Evolutionary conservation across 352 stramenopile genomes (phyloP).

Genomic region (Globisporangium megalacanthum): DNA sequence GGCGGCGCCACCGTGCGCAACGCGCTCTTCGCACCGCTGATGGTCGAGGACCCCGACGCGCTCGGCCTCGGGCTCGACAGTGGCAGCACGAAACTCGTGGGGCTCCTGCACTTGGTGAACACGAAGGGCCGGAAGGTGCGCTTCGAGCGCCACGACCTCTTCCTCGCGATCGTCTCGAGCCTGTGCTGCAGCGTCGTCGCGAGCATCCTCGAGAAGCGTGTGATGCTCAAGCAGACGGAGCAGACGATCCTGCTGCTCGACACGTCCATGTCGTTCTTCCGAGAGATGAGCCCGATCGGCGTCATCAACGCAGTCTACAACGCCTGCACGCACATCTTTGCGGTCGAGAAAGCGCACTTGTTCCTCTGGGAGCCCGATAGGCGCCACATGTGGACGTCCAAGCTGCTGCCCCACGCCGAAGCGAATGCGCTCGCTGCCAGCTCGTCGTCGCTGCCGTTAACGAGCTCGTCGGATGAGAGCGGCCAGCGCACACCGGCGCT

Average conservation of each 20-base stretch:
- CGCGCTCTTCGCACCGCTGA: slow-evolving; percentile 53
- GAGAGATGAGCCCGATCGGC: slow-evolving; percentile 71
- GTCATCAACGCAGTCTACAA: slow-evolving; percentile 83
- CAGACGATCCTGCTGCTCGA: slow-evolving; percentile 59
- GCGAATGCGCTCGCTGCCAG: background rate
- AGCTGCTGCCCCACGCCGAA: slow-evolving; percentile 34
- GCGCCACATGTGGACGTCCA: slow-evolving; percentile 65
- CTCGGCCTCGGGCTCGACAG: slow-evolving; percentile 9
- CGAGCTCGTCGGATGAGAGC: background rate
- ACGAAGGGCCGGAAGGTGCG: slow-evolving; percentile 49
- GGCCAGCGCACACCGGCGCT: slow-evolving; percentile 18
- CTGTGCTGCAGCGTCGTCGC: slow-evolving; percentile 61
- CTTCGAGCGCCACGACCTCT: slow-evolving; percentile 68
- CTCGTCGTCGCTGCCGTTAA: background rate
- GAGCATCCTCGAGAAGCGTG: slow-evolving; percentile 66
- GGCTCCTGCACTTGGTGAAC: slow-evolving; percentile 66
- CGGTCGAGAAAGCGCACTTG: slow-evolving; percentile 53
- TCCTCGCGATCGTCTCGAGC: slow-evolving; percentile 70
- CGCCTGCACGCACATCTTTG: slow-evolving; percentile 57
- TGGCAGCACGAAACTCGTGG: slow-evolving; percentile 46
- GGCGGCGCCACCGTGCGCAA: slow-evolving; percentile 42
- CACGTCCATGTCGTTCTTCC: slow-evolving; percentile 75
- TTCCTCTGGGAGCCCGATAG: slow-evolving; percentile 54
- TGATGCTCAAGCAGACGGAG: slow-evolving; percentile 55
- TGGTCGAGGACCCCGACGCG: slow-evolving; percentile 41